phyloP scores from a whole-genome alignment of 352 stramenopile genomes.

The Phytophthora palmivora region DNA sequence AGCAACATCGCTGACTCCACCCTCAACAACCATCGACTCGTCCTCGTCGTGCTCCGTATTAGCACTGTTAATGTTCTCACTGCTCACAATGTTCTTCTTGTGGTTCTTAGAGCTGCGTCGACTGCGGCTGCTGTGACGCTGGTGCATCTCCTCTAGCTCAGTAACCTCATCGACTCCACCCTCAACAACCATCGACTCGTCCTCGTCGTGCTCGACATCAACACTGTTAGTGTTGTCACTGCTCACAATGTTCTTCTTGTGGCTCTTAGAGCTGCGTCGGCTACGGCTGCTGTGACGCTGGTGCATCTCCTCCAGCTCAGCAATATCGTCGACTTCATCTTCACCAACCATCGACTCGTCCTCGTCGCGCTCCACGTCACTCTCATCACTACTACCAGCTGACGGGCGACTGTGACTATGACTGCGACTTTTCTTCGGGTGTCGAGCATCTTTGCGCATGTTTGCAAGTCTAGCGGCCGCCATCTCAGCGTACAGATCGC shows the following conservation, averaged over 20 bases:
- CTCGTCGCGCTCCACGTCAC: constrained; percentile 34
- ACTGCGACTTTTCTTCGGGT: constrained; percentile 46
- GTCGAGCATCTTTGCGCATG: constrained; percentile 75
- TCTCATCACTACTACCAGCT: constrained; percentile 23
- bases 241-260: constrained; percentile 40
- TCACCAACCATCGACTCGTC: constrained; percentile 32
- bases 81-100: constrained; percentile 36
- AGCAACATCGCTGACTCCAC: constrained; percentile 13
- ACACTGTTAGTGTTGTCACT: too few species aligned
- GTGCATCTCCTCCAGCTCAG: too few species aligned
- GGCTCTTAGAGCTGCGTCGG: constrained; percentile 26
- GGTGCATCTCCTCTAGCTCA: too few species aligned
- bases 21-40: constrained; percentile 30
- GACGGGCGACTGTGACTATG: constrained; percentile 23
- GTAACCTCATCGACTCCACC: constrained; percentile 17
- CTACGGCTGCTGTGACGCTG: too few species aligned
- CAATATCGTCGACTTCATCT: constrained; percentile 18
- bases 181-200: constrained; percentile 31
- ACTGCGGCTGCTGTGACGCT: too few species aligned
- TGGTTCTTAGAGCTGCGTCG: constrained; percentile 29
- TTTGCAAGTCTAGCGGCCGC: constrained; percentile 56
- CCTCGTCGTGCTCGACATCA: constrained; percentile 20
- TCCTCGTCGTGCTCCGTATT: constrained; percentile 27
- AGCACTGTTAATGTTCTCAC: too few species aligned
- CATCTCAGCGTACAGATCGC: constrained; percentile 78